Conservation (phyloP, 164 flowering plant genomes). For the Vitis riparia region DNA sequence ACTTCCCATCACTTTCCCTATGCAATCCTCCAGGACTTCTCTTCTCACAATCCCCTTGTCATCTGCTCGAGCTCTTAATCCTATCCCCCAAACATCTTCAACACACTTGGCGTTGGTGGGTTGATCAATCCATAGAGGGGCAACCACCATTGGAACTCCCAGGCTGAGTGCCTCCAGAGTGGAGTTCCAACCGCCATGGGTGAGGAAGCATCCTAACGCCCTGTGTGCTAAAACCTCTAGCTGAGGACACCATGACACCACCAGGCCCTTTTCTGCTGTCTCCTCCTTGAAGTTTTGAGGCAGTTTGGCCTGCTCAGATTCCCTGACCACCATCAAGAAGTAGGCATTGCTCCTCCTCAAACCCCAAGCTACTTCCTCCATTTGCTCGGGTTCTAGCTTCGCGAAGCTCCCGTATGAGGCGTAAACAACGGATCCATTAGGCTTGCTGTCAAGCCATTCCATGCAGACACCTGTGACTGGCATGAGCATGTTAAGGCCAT, state of each 20-base stretch:
- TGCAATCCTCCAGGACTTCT: no score
- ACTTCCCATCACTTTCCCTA: no score
- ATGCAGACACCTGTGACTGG: background rate
- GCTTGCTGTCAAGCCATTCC: conserved; percentile 4
- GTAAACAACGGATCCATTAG: conserved; percentile 4
- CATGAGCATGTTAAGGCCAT: background rate
- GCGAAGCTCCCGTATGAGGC: conserved; percentile 10
- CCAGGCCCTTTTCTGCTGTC: background rate
- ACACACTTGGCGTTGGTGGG: no score
- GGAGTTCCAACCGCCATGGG: no score
- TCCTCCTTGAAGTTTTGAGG: background rate
- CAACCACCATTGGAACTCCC: no score
- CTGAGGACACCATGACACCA: conserved; percentile 10
- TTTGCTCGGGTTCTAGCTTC: background rate
- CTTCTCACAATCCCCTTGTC: no score
- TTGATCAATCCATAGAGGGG: no score
- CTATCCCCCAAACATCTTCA: no score
- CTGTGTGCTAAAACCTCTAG: conserved; percentile 2
- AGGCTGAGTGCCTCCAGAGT: no score
- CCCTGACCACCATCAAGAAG: conserved; percentile 10
- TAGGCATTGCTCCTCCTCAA: background rate
- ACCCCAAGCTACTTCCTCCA: conserved; percentile 8
- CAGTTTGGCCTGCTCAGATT: background rate
- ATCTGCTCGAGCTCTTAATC: no score
- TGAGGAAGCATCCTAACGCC: background rate